Base-by-base conservation (phyloP, 2,329 filamentous ascomycete genomes). In the Talaromyces amestolkiae region DNA sequence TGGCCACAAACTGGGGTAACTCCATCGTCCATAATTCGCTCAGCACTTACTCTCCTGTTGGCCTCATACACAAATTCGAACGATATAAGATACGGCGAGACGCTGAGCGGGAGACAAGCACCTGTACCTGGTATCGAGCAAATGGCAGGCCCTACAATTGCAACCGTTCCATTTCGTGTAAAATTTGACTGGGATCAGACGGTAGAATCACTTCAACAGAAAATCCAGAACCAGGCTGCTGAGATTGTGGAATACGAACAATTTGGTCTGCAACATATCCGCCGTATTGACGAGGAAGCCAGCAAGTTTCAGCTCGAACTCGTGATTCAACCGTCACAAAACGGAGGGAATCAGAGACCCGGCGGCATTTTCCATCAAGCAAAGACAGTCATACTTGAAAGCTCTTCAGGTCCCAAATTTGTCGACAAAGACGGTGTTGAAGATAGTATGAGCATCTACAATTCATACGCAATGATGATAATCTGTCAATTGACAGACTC, bases 191-290 rank as follows among this genome's bases (percentile, higher is more conserved):
- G 73, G n/a, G 35, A 69, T 65, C 72, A 78, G 51, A 75, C 74
- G 37, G 73, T 76, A 1, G 70, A 74, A 0, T 79, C 84, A 37
- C 87, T 83, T 66, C 75, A 88, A 4, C 79, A 83, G 54, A 73
- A 77, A 3, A 79, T 89, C 5, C 86, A 88, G 45, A 75, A 82
- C 24, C 79, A 83, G 63, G 83, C 81, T 0, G 76, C 85, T 0
- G 75, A 79, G 7, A 80, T 84, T 58, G 86, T 87, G 2, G 82
- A 84, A 0, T 83, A 87, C 69, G 85, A 89, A 74, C 86, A 89
- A 71, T 80, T 84, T 15, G 79, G 79, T 6, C 56, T 81, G 17
- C 78, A 79, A 60, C 74, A 79, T 58, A 81, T 81, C 65, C 82
- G 85, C 17, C 77, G 79, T 19, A 73, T 86, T 19, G 84, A 83